Conservation (phyloP, 768 basidiomycete genomes). For the Mycena indigotica region DNA sequence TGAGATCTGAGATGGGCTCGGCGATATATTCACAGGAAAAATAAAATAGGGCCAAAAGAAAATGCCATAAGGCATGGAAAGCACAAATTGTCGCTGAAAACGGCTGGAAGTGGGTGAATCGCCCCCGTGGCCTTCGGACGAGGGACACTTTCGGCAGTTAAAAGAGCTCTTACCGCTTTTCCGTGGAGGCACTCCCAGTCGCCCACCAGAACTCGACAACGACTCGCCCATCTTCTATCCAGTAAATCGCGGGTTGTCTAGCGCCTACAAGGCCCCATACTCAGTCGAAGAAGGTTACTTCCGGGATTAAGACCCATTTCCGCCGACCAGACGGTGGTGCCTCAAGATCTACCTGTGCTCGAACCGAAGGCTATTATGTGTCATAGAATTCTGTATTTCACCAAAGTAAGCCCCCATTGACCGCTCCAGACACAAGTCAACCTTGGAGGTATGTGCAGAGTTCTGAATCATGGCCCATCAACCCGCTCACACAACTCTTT, state of each 20-base stretch:
- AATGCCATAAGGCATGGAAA: not conserved
- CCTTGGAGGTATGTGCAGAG: too few species aligned
- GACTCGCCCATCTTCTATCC: not conserved
- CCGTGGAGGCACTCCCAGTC: not conserved
- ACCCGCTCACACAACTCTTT: not conserved
- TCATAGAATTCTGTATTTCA: slow-evolving; percentile 21
- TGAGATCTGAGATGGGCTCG: slow-evolving; percentile 5
- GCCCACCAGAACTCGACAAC: not conserved
- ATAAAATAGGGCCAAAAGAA: slow-evolving; percentile 1
- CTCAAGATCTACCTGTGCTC: too few species aligned
- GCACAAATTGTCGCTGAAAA: slow-evolving; percentile 3
- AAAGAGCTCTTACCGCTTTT: not conserved
- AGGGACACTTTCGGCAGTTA: not conserved
- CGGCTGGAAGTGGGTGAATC: not conserved
- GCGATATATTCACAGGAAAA: slow-evolving; percentile 11
- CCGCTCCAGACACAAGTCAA: too few species aligned
- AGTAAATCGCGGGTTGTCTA: not conserved
- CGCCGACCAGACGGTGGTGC: too few species aligned
- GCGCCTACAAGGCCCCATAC: not conserved
- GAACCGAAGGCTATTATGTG: slow-evolving; percentile 19
- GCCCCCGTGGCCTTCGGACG: slow-evolving; percentile 2
- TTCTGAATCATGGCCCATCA: too few species aligned
- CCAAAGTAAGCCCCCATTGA: slow-evolving; percentile 17
- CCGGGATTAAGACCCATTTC: slow-evolving; percentile 22
- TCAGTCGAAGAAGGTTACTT: slow-evolving; percentile 1